phyloP scores from a whole-genome alignment of 2,329 filamentous ascomycete genomes.

The Fusarium incarnatum region DNA sequence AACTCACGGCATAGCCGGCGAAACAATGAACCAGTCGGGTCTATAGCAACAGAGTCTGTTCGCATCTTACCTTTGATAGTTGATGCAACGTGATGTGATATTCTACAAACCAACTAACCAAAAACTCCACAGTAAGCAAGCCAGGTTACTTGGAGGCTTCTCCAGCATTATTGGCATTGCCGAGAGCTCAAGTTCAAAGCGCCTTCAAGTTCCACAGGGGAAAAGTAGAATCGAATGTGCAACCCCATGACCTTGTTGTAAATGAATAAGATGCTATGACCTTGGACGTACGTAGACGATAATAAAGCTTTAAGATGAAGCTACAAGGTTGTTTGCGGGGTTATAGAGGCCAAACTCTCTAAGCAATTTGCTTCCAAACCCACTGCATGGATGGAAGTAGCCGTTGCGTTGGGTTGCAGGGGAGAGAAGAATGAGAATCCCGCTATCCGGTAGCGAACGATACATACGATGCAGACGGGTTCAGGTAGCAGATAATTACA shows the following conservation, averaged over 20 bases:
- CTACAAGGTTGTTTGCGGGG: conserved; percentile 34
- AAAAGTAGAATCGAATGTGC: conserved; percentile 5
- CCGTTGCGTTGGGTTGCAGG: conserved; percentile 20
- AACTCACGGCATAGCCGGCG: conserved; percentile 9
- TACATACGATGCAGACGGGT: not conserved
- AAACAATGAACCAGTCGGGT: conserved; percentile 2
- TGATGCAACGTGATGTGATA: conserved; percentile 31
- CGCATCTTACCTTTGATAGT: conserved; percentile 18
- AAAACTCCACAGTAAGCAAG: conserved; percentile 28
- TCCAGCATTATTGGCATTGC: conserved; percentile 3
- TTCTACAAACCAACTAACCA: conserved; percentile 20
- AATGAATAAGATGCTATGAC: conserved; percentile 21
- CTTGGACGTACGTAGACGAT: conserved; percentile 11
- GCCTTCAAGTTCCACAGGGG: conserved; percentile 9
- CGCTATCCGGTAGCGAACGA: conserved; percentile 29
- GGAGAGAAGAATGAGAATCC: conserved; percentile 13
- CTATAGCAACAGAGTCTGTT: not conserved
- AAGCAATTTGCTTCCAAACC: conserved; percentile 34
- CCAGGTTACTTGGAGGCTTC: not conserved
- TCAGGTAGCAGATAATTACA: not conserved
- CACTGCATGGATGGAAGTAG: conserved; percentile 18
- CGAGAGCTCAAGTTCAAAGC: conserved; percentile 11
- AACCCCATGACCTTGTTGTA: conserved; percentile 25
- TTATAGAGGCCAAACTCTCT: conserved; percentile 23
- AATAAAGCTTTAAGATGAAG: conserved; percentile 24